These are phyloP conservation scores for Diplosphaera chodatii DNA, from an alignment of 139 green algal genomes.

Conservation along the genomic window DNA sequence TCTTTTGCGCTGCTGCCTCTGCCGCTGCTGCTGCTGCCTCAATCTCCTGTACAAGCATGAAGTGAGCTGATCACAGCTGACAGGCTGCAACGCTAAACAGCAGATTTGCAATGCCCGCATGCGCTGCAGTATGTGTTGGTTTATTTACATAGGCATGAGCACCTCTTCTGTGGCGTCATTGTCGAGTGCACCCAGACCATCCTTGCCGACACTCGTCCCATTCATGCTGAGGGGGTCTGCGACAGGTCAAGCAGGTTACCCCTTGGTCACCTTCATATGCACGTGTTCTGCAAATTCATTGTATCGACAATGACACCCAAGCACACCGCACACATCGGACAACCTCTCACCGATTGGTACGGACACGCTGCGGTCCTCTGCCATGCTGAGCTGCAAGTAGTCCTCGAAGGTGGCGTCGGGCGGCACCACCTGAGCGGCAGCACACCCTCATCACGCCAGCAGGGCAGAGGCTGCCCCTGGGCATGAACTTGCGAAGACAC, in stretches of 20 bases:
- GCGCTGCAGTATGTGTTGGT: no score
- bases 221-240: slow-evolving; percentile 20
- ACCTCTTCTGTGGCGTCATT: neutral
- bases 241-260: no score
- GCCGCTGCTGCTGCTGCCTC: slow-evolving; percentile 1
- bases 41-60: neutral
- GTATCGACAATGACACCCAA: no score
- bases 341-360: slow-evolving; percentile 1
- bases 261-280: no score
- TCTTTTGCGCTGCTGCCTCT: slow-evolving; percentile 7
- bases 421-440: slow-evolving; percentile 29
- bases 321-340: no score
- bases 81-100: no score
- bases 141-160: neutral
- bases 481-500: neutral
- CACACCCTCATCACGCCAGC: no score
- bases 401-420: slow-evolving; percentile 40
- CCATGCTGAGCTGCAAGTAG: slow-evolving; percentile 42
- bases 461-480: no score
- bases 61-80: no score
- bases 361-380: slow-evolving; percentile 28
- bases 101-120: no score
- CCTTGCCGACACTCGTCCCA: neutral
- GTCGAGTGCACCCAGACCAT: neutral
- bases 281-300: no score